Evolutionary conservation across 345 rosid species (phyloP), one percentile per base, ranked within the genome.

Genomic region (Lepidium sativum): DNA sequence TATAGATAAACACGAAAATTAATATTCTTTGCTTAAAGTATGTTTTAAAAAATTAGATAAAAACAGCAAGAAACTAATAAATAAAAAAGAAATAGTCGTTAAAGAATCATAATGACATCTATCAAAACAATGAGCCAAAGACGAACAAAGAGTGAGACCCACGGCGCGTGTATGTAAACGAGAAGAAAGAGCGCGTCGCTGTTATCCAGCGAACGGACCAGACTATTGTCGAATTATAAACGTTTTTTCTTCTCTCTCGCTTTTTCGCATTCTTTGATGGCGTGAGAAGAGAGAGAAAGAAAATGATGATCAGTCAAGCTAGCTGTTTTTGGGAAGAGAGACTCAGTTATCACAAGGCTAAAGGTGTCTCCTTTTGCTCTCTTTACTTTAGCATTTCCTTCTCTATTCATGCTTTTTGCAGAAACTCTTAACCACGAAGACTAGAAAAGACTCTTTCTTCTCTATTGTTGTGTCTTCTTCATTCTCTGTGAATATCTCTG

Each of bases 251-350:
- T 58, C 12, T 33, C 31, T 27, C 31, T 27, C 31, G 31, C 17
- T 41, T 38, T 62, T 42, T n/a, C 23, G 73, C 65, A 38, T 58
- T 63, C 45, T 57, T 65, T 40, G 74, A 66, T 66, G 72, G 52
- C 51, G 56, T 73, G 68, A 43, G 31, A 52, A 37, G 6, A 40
- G 35, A 61, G 15, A 68, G 15, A n/a, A 60, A 42, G 45, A 11
- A 27, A 16, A 73, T 53, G 63, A 73, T 66, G 72, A 53, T 60
- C 32, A 67, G 72, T 59, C 76, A 72, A 65, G 61, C 56, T 14
- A 72, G 31, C 49, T 65, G 67, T 73, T 53, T 65, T 45, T 66
- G 77, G 77, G 77, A 73, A 53, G 77, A 73, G 68, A 60, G 63
- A 66, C 68, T 16, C 1, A 65, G 20, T 42, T 23, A 25, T 59